Conservation (phyloP, 2,329 filamentous ascomycete genomes). For the Ustulina deusta region DNA sequence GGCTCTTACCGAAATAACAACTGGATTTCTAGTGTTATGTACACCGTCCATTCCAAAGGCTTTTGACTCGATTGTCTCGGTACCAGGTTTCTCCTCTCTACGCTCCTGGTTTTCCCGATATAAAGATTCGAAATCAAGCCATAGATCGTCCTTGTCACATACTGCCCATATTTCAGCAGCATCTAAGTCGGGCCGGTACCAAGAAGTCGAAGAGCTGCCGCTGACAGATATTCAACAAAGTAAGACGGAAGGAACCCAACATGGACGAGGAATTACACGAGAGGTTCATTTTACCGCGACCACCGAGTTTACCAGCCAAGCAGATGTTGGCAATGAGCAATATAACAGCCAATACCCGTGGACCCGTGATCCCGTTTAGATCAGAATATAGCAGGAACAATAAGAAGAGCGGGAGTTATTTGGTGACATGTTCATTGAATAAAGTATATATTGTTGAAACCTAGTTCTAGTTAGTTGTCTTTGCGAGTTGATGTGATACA, state of each 20-base stretch:
- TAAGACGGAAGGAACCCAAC: not conserved
- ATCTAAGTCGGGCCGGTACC: not conserved
- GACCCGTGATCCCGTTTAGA: not conserved
- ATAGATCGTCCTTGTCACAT: not conserved
- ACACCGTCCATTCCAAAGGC: slow-evolving; percentile 1
- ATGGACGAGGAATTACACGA: not conserved
- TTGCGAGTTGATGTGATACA: not conserved
- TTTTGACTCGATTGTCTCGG: slow-evolving; percentile 1
- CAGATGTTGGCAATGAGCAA: not conserved
- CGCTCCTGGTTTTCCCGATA: not conserved
- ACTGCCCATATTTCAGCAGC: not conserved
- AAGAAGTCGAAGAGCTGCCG: not conserved
- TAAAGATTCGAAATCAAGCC: not conserved
- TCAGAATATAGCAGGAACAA: not conserved
- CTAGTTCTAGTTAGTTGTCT: not conserved
- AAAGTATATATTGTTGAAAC: not conserved
- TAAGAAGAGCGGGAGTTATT: not conserved
- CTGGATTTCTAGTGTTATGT: not conserved
- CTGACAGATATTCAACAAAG: not conserved
- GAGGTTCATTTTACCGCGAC: not conserved
- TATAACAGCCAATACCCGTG: not conserved
- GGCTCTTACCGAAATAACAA: not conserved
- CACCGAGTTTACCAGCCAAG: not conserved
- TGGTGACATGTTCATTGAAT: not conserved
- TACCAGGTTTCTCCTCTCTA: not conserved